Conservation (phyloP, 495 filamentous ascomycete genomes). For the Penicillium verhagenii region DNA sequence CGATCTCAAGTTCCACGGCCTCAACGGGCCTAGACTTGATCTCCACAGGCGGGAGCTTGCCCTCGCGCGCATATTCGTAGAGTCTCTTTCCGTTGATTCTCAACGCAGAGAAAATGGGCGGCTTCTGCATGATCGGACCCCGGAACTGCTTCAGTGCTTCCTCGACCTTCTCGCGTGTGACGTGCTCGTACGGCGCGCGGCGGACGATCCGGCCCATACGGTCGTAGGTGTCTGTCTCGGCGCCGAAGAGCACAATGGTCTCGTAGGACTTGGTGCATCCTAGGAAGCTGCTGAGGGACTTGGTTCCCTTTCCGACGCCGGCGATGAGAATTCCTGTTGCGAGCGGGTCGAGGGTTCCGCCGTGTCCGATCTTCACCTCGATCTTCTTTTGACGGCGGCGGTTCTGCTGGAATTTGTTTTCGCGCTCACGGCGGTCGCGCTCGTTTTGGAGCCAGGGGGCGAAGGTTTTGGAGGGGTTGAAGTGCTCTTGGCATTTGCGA, state of each 20-base stretch:
- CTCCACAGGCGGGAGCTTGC: conserved; percentile 76
- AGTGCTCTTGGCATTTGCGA: conserved; percentile 74
- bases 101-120: conserved; percentile 89
- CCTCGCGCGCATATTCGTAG: conserved; percentile 94
- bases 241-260: conserved; percentile 83
- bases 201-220: conserved; percentile 75
- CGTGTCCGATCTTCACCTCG: conserved; percentile 92
- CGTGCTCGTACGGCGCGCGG: conserved; percentile 67
- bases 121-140: conserved; percentile 86
- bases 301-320: conserved; percentile 87
- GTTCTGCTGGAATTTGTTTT: conserved; percentile 54
- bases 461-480: conserved; percentile 79
- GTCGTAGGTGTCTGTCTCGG: conserved; percentile 92
- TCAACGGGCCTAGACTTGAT: conserved; percentile 78
- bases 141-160: conserved; percentile 71
- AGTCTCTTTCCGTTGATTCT: conserved; percentile 86
- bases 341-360: conserved; percentile 91
- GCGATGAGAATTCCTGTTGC: conserved; percentile 89
- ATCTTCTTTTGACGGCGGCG: conserved; percentile 47
- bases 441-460: conserved; percentile 68
- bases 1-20: conserved; percentile 69
- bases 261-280: conserved; percentile 92
- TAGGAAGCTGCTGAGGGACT: conserved; percentile 72
- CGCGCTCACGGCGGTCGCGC: conserved; percentile 42
- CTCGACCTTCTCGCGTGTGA: conserved; percentile 77